These are phyloP conservation scores for Boletus edulis DNA, from an alignment of 768 basidiomycete genomes.

Conservation along the genomic window DNA sequence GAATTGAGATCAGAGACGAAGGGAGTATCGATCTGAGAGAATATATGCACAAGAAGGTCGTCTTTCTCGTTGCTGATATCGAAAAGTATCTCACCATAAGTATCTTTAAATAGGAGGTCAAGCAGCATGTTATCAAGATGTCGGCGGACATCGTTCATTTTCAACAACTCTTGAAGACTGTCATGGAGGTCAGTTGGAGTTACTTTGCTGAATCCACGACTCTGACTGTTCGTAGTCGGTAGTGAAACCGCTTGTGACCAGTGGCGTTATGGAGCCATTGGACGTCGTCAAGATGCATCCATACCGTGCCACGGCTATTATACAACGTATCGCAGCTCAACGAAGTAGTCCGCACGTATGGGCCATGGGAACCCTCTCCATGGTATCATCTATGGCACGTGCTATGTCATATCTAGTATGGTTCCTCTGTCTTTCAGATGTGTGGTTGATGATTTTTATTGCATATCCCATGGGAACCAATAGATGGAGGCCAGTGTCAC, in stretches of 20 bases:
- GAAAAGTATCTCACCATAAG: neutral
- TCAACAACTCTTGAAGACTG: slow-evolving; percentile 59
- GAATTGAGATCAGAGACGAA: slow-evolving; percentile 93
- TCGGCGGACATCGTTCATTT: slow-evolving; percentile 62
- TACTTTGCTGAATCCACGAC: neutral
- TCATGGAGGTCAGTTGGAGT: slow-evolving; percentile 65
- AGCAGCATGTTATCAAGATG: slow-evolving; percentile 78
- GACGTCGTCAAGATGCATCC: slow-evolving; percentile 67
- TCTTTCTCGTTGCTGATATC: slow-evolving; percentile 2
- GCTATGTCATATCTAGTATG: slow-evolving; percentile 88
- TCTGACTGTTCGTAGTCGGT: slow-evolving; percentile 26
- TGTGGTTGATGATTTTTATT: neutral
- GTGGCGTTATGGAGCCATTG: slow-evolving; percentile 46
- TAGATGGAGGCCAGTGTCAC: slow-evolving; percentile 81
- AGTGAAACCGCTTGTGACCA: slow-evolving; percentile 34
- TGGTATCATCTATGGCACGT: slow-evolving; percentile 61
- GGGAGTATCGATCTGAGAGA: slow-evolving; percentile 80
- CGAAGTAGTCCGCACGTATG: slow-evolving; percentile 37
- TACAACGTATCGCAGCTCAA: slow-evolving; percentile 38
- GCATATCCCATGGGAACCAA: neutral
- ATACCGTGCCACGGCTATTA: slow-evolving; percentile 50
- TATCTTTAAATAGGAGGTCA: slow-evolving; percentile 50
- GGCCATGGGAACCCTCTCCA: slow-evolving; percentile 50
- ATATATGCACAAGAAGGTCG: slow-evolving; percentile 87
- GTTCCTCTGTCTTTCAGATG: neutral